These are phyloP conservation scores for Schizochytrium sp. DNA, from an alignment of 108 stramenopile genomes.

Conservation along the genomic window DNA sequence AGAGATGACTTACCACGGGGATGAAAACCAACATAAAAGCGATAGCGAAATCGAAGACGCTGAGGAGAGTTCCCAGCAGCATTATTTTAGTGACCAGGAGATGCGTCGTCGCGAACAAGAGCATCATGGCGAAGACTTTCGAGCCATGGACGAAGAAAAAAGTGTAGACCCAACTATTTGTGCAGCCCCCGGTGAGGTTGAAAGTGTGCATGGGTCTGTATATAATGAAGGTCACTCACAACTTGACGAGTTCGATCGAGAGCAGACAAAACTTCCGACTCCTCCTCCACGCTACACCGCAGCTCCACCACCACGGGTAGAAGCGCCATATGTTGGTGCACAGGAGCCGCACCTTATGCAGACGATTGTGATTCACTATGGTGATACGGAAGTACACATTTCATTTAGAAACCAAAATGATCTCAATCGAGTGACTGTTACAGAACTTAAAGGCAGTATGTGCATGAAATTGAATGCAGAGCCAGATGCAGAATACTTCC, in stretches of 20 bases:
- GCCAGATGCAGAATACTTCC: neutral
- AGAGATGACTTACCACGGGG: neutral
- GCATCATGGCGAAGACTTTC: neutral
- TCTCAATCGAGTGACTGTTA: neutral
- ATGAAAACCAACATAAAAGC: neutral
- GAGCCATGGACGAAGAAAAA: neutral
- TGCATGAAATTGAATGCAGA: constrained; percentile 22
- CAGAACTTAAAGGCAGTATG: constrained; percentile 22
- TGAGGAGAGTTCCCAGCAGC: neutral
- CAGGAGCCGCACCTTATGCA: constrained; percentile 5
- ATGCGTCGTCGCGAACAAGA: neutral
- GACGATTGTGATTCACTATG: constrained; percentile 33
- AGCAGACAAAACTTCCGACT: neutral
- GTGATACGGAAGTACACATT: constrained; percentile 33
- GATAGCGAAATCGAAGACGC: constrained; percentile 7
- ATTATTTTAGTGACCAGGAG: no score
- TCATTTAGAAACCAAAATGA: constrained; percentile 24
- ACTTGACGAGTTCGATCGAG: neutral
- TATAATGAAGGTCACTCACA: neutral
- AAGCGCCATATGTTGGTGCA: neutral
- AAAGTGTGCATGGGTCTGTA: neutral
- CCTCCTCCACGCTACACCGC: neutral
- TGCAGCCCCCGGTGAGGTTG: constrained; percentile 18
- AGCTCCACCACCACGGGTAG: neutral
- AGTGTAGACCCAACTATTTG: neutral